Evolutionary conservation across 805 yeast species (phyloP).

Genomic region (Teunomyces funiuensis): DNA sequence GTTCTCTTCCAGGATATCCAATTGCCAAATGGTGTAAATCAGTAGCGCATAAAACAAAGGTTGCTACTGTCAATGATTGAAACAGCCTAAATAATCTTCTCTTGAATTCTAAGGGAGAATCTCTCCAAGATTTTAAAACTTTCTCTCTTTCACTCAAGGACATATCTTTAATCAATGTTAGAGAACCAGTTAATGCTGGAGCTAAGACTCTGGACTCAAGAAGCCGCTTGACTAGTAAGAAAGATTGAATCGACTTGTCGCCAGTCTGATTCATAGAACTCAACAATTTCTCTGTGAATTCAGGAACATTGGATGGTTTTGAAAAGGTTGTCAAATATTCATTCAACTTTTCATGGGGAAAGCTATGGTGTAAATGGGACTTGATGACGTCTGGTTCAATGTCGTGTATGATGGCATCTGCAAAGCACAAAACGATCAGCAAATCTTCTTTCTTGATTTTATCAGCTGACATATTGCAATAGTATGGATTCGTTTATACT

Average conservation of each 20-base stretch:
- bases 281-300: slow-evolving; percentile 18
- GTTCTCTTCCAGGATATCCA: slow-evolving; percentile 38
- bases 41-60: slow-evolving; percentile 29
- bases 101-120: slow-evolving; percentile 36
- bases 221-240: slow-evolving; percentile 26
- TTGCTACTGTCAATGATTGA: slow-evolving; percentile 20
- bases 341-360: slow-evolving; percentile 27
- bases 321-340: slow-evolving; percentile 26
- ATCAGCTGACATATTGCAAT: not conserved
- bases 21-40: slow-evolving; percentile 36
- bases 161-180: slow-evolving; percentile 39
- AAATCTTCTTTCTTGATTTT: not conserved
- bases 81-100: slow-evolving; percentile 36
- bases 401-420: slow-evolving; percentile 38
- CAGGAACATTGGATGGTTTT: slow-evolving; percentile 32
- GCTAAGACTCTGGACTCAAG: slow-evolving; percentile 32
- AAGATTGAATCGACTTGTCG: slow-evolving; percentile 17
- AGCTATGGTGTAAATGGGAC: slow-evolving; percentile 23
- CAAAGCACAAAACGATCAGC: slow-evolving; percentile 23
- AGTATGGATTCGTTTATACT: no score
- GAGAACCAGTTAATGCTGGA: slow-evolving; percentile 34
- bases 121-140: slow-evolving; percentile 39
- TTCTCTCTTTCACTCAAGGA: slow-evolving; percentile 27
- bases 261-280: slow-evolving; percentile 16
- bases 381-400: slow-evolving; percentile 26